These are phyloP conservation scores for Malus orientalis DNA, from an alignment of 306 rosid species.

Conservation along the genomic window DNA sequence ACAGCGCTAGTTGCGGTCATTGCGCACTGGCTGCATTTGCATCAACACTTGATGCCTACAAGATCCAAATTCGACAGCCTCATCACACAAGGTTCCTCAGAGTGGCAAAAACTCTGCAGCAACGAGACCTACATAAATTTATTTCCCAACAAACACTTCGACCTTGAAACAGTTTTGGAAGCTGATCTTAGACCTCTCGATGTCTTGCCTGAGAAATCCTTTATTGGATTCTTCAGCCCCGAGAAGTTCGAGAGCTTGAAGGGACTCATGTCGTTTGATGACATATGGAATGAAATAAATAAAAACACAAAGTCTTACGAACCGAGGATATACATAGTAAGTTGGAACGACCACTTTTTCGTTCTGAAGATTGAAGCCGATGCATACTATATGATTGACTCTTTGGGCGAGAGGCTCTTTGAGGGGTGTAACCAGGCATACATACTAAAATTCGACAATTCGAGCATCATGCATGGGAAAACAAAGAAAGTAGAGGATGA, in stretches of 20 bases:
- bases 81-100: slow-evolving; percentile 54
- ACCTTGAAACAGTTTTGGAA: slow-evolving; percentile 58
- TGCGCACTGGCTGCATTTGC: slow-evolving; percentile 79
- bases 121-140: slow-evolving; percentile 24
- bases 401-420: slow-evolving; percentile 59
- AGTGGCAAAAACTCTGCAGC: slow-evolving; percentile 61
- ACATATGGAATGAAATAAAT: slow-evolving; percentile 54
- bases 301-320: background rate
- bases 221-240: slow-evolving; percentile 66
- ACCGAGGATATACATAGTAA: slow-evolving; percentile 57
- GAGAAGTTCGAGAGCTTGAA: slow-evolving; percentile 61
- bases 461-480: slow-evolving; percentile 33
- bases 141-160: slow-evolving; percentile 69
- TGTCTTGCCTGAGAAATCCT: slow-evolving; percentile 41
- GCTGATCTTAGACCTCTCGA: slow-evolving; percentile 50
- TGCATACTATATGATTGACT: slow-evolving; percentile 64
- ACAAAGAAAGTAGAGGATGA: background rate
- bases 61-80: slow-evolving; percentile 47
- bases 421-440: slow-evolving; percentile 61
- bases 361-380: slow-evolving; percentile 53
- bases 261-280: slow-evolving; percentile 65
- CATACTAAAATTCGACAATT: slow-evolving; percentile 57
- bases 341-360: slow-evolving; percentile 91
- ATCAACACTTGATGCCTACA: slow-evolving; percentile 36
- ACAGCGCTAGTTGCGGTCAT: slow-evolving; percentile 50